A percentile compares a stretch with the other conserved stretches of the same genome.
phyloP scores from a whole-genome alignment of 805 yeast species.

The Cyberlindnera saturnus region DNA sequence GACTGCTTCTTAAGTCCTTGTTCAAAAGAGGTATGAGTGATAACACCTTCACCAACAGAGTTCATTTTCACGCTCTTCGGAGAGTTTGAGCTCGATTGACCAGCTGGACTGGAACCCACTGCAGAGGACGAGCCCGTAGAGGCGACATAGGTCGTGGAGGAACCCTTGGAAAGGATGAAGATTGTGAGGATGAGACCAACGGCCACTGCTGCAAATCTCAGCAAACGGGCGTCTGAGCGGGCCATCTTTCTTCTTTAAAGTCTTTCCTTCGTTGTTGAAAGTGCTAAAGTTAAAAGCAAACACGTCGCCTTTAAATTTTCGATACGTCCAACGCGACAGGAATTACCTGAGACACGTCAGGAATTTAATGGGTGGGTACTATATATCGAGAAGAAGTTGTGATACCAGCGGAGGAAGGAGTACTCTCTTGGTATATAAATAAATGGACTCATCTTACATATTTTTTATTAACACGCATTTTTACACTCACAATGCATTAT shows the following conservation, averaged over 20 bases:
- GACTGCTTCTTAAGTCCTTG: conserved; percentile 18
- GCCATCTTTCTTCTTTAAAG: conserved; percentile 14
- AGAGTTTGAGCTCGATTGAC: not conserved
- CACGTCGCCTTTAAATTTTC: no score
- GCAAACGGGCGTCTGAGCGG: conserved; percentile 24
- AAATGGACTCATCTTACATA: no score
- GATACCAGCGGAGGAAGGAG: no score
- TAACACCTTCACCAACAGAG: conserved; percentile 2
- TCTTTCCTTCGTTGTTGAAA: no score
- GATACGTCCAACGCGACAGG: no score
- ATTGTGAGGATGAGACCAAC: conserved; percentile 20
- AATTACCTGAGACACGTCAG: no score
- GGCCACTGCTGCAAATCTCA: conserved; percentile 23
- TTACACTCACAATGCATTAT: no score
- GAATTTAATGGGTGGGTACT: no score
- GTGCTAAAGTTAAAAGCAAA: no score
- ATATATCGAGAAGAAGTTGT: no score
- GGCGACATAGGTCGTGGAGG: conserved; percentile 20
- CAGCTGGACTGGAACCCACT: conserved; percentile 1
- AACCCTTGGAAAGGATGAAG: conserved; percentile 23
- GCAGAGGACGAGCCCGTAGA: conserved; percentile 8
- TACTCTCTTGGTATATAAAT: no score
- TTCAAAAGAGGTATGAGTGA: conserved; percentile 9
- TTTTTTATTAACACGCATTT: no score
- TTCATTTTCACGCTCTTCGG: conserved; percentile 8